Base-by-base conservation (phyloP, 805 yeast species). In the Diddensiella caesifluorescens region DNA sequence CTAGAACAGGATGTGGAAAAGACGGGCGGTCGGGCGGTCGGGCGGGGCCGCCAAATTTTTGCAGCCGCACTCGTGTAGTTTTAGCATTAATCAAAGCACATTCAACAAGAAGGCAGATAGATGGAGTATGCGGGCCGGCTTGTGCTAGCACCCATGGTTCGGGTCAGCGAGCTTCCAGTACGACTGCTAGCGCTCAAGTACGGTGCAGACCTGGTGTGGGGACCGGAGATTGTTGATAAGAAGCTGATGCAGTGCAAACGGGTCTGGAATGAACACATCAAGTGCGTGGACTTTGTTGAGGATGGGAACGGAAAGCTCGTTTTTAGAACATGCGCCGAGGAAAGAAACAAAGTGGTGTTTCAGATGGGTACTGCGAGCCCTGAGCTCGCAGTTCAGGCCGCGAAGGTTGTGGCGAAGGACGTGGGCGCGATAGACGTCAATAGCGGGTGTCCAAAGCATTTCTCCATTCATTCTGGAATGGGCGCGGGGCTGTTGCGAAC, bases 371-470 rank as follows among this genome's bases (percentile, higher is more conserved):
- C 96, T 0, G 73, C 95, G 0, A 73, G 79, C 48, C 79, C 97
- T 0, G 81, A 77, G 0, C 63, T 88, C 16, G 98, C 98, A 0
- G 95, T 88, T 1, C 68, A 81, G 47, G 98, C 97, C 1, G 97
- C 95, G 0, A 65, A 73, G 40, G 70, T 80, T 32, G 84, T 92
- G 2, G 86, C 89, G 5, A 57, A 69, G 1, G 97, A 92, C 61
- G 97, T 92, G 2, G 88, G 78, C 49, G 97, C 95, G 5, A 83
- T 92, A 4, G 98, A 92, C 59, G 72, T 92, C 44, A 92, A 92
- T 61, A 87, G 95, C 22, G 98, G 98, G 4, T 92, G 98, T 64
- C 98, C 98, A 2, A 92, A 90, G 60, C 97, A 88, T 52, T 92
- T 92, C 56, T 83, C 95, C 1, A 73, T 88, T 2, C 98, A 92